These are phyloP conservation scores for Botrytis deweyae DNA, from an alignment of 2,329 filamentous ascomycete genomes.

Conservation along the genomic window DNA sequence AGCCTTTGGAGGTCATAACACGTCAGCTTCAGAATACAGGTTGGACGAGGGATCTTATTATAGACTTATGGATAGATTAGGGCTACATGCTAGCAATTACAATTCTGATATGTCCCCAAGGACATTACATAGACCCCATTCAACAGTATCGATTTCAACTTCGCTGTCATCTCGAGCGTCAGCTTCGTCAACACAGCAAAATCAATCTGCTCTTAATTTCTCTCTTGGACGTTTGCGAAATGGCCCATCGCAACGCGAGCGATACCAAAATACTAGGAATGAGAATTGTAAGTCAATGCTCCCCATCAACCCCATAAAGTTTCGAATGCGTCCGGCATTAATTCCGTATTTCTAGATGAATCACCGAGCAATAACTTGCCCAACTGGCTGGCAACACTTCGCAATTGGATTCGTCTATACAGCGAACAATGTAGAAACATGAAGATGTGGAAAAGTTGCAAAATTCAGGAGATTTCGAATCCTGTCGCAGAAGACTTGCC, in stretches of 20 bases:
- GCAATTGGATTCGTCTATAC: background rate
- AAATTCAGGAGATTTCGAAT: background rate
- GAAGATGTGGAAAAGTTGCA: background rate
- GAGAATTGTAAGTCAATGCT: background rate
- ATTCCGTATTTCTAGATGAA: background rate
- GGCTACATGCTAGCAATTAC: background rate
- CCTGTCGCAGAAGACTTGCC: background rate
- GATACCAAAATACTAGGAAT: background rate
- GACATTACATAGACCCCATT: background rate
- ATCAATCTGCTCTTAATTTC: background rate
- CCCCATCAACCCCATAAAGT: background rate
- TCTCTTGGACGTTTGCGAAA: background rate
- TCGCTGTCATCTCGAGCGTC: background rate
- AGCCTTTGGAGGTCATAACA: background rate
- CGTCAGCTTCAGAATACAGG: background rate
- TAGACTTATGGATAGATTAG: background rate
- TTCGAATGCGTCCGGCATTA: background rate
- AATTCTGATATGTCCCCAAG: background rate
- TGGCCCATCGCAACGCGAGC: background rate
- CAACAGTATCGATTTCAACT: background rate
- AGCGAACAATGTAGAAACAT: background rate
- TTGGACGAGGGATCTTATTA: constrained; percentile 9
- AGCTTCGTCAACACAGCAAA: background rate
- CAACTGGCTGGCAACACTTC: background rate
- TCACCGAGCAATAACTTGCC: background rate